phyloP scores from a whole-genome alignment of 768 basidiomycete species.

The Lentinula detonsa region DNA sequence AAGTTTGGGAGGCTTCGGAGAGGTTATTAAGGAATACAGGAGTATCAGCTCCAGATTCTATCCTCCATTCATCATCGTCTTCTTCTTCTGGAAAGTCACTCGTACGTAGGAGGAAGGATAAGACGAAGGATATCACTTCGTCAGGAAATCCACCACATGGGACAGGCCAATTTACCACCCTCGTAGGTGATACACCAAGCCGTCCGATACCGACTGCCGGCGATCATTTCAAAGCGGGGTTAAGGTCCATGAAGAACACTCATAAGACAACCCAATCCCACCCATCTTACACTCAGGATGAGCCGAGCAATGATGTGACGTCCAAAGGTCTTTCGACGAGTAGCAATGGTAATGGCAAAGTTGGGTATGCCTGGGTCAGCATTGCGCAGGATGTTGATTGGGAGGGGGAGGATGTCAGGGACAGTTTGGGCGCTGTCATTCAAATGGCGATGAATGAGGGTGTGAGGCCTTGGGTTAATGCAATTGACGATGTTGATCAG shows the following conservation, averaged over 20 bases:
- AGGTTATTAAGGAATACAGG: constrained; percentile 43
- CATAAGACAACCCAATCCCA: constrained; percentile 9
- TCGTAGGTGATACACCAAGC: constrained; percentile 66
- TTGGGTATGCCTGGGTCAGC: constrained; percentile 82
- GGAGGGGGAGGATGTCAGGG: constrained; percentile 71
- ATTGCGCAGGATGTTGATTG: constrained; percentile 76
- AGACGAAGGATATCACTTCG: not conserved
- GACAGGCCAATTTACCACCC: constrained; percentile 66
- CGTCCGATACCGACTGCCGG: constrained; percentile 62
- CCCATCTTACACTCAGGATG: not conserved
- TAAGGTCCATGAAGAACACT: constrained; percentile 46
- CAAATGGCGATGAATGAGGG: constrained; percentile 34
- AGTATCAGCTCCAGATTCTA: constrained; percentile 12
- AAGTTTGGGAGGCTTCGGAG: constrained; percentile 71
- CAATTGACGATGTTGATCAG: constrained; percentile 11
- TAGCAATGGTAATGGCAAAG: constrained; percentile 27
- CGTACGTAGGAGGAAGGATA: not conserved
- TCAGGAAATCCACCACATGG: constrained; percentile 7
- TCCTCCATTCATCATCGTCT: constrained; percentile 8
- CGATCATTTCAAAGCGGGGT: constrained; percentile 68
- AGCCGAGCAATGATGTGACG: not conserved
- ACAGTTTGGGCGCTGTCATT: constrained; percentile 36
- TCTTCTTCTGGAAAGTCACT: not conserved
- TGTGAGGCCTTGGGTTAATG: constrained; percentile 40
- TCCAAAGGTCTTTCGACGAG: constrained; percentile 12